Evolutionary conservation across 2,329 filamentous ascomycete species (phyloP).

Genomic region (Scedosporium minutisporum): DNA sequence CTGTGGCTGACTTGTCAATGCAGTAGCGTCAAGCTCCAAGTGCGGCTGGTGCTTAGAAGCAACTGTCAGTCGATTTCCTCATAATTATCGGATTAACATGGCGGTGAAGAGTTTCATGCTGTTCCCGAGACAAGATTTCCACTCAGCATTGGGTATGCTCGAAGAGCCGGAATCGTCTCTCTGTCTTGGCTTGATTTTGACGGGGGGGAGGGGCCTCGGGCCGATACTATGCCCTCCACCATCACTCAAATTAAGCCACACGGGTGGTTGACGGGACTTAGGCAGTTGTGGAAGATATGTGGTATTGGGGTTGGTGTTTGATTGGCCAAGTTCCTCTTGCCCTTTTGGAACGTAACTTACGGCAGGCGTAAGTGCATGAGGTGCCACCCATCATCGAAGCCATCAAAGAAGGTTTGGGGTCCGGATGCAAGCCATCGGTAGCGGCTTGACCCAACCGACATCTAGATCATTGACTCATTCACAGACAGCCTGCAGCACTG

Average conservation of each 20-base stretch:
- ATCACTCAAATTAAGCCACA: neutral
- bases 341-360: neutral
- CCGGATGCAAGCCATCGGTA: too few relatives aligned
- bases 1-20: neutral
- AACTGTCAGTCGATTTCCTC: neutral
- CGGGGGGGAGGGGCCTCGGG: neutral
- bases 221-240: neutral
- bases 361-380: neutral
- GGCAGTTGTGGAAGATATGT: too few relatives aligned
- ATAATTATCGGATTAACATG: neutral
- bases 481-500: too few relatives aligned
- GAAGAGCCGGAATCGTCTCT: too few relatives aligned
- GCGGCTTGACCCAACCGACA: too few relatives aligned
- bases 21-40: neutral
- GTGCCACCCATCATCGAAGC: neutral
- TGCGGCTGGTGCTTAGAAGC: neutral
- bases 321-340: neutral
- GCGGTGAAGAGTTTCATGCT: neutral
- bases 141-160: too few relatives aligned
- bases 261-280: neutral
- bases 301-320: neutral
- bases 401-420: too few relatives aligned
- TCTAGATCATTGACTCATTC: too few relatives aligned
- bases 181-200: too few relatives aligned
- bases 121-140: neutral